Conservation (phyloP, 2,329 filamentous ascomycete genomes). For the Colletotrichum sp. region DNA sequence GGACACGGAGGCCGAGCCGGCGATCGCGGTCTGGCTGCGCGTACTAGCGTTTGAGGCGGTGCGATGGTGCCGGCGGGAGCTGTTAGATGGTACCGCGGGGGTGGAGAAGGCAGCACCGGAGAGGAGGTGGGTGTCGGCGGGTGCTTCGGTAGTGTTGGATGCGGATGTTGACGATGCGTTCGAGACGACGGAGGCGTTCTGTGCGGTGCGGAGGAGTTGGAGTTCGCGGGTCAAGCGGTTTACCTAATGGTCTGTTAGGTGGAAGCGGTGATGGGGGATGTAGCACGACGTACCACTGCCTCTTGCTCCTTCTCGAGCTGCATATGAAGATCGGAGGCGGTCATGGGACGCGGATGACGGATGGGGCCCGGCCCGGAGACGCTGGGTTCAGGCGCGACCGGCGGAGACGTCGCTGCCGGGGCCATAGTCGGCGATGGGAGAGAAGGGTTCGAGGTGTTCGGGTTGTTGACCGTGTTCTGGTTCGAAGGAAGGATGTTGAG, state of each 20-base stretch:
- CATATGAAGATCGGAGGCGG: constrained; percentile 85
- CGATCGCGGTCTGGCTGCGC: constrained; percentile 55
- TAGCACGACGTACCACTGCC: constrained; percentile 70
- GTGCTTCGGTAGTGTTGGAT: constrained; percentile 50
- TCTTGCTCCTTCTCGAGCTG: constrained; percentile 96
- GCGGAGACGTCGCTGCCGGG: constrained; percentile 17
- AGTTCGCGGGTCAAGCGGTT: constrained; percentile 93
- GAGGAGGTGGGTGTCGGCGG: constrained; percentile 56
- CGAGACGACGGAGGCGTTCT: constrained; percentile 70
- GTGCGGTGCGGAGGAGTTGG: constrained; percentile 75
- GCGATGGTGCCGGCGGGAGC: constrained; percentile 58
- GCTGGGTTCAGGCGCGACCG: constrained; percentile 32
- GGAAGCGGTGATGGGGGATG: background rate
- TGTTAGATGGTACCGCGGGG: constrained; percentile 57
- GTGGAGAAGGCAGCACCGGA: constrained; percentile 64
- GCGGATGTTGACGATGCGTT: constrained; percentile 68
- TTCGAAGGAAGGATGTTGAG: constrained; percentile 64
- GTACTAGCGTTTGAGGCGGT: constrained; percentile 61
- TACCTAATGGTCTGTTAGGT: constrained; percentile 58
- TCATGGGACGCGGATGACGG: constrained; percentile 86
- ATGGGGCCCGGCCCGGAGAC: constrained; percentile 72
- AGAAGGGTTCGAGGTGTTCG: constrained; percentile 30
- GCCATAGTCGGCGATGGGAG: constrained; percentile 37
- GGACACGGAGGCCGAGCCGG: constrained; percentile 39
- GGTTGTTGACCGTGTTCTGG: constrained; percentile 52